These are phyloP conservation scores for Noccaea bulbosa DNA, from an alignment of 345 rosid species.

Conservation along the genomic window DNA sequence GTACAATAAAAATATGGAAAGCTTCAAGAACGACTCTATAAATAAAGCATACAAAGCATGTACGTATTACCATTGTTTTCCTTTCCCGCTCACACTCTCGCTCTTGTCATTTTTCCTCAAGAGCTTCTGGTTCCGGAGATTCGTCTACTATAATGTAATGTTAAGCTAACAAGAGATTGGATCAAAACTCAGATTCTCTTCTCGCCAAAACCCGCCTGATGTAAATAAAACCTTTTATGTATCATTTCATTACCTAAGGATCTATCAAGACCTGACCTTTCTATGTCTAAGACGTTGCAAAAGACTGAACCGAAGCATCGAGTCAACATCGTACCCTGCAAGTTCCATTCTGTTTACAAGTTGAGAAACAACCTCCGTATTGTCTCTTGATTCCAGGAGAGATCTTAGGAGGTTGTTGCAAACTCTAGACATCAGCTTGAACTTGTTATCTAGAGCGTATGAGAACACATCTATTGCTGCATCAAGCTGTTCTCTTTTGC, in stretches of 20 bases:
- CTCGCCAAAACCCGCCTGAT: not conserved
- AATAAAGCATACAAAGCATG: constrained; percentile 34
- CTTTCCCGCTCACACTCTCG: constrained; percentile 20
- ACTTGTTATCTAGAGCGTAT: constrained; percentile 70
- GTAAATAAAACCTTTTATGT: constrained; percentile 5
- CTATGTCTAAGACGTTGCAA: constrained; percentile 36
- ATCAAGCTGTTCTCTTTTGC: constrained; percentile 56
- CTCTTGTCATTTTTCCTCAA: constrained; percentile 10
- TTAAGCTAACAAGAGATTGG: constrained; percentile 13
- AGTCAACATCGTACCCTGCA: constrained; percentile 63
- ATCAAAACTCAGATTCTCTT: constrained; percentile 31
- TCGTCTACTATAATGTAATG: constrained; percentile 26
- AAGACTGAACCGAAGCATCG: constrained; percentile 46
- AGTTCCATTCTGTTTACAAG: constrained; percentile 61
- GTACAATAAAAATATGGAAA: constrained; percentile 23
- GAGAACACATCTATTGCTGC: constrained; percentile 64
- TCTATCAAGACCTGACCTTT: constrained; percentile 20
- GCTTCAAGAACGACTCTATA: constrained; percentile 25
- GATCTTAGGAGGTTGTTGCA: constrained; percentile 60
- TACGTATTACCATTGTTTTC: constrained; percentile 25
- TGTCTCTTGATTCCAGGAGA: constrained; percentile 52
- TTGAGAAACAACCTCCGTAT: constrained; percentile 47
- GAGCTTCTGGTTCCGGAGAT: constrained; percentile 31
- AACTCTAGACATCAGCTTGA: constrained; percentile 55
- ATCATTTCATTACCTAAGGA: constrained; percentile 19